These are phyloP conservation scores for Avicennia marina DNA, from an alignment of 257 asterid genomes.

Conservation along the genomic window DNA sequence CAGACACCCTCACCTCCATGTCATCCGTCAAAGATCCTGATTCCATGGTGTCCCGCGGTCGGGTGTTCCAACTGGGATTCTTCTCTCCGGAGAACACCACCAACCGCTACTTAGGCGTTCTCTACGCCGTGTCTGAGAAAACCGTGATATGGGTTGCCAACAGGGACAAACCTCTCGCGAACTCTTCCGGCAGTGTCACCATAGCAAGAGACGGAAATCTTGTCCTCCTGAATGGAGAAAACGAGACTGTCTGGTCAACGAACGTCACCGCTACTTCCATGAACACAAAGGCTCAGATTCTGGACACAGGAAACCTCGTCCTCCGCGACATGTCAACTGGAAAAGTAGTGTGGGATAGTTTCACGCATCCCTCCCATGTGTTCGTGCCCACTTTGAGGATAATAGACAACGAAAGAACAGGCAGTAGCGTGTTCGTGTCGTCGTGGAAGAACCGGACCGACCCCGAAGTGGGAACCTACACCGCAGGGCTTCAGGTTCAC, in stretches of 20 bases:
- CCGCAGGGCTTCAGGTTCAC: constrained; percentile 31
- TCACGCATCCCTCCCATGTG: constrained; percentile 29
- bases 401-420: constrained; percentile 29
- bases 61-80: constrained; percentile 21
- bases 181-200: constrained; percentile 18
- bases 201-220: constrained; percentile 27
- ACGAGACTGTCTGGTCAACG: constrained; percentile 29
- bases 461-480: constrained; percentile 33
- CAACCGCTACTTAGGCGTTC: constrained; percentile 33
- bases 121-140: constrained; percentile 25
- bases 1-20: constrained; percentile 7
- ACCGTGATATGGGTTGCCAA: constrained; percentile 39
- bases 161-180: constrained; percentile 28
- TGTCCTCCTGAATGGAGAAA: constrained; percentile 18
- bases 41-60: constrained; percentile 6
- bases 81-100: constrained; percentile 20
- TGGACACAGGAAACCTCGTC: constrained; percentile 37
- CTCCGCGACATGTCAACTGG: constrained; percentile 25
- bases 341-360: constrained; percentile 34
- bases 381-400: constrained; percentile 34
- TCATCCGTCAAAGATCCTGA: constrained; percentile 15
- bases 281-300: constrained; percentile 26
- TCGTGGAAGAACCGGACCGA: constrained; percentile 36
- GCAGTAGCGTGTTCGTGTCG: constrained; percentile 23
- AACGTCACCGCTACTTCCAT: constrained; percentile 6